Evolutionary conservation across 2,329 filamentous ascomycete genomes (phyloP).

Genomic region (Didymella arachidicola): DNA sequence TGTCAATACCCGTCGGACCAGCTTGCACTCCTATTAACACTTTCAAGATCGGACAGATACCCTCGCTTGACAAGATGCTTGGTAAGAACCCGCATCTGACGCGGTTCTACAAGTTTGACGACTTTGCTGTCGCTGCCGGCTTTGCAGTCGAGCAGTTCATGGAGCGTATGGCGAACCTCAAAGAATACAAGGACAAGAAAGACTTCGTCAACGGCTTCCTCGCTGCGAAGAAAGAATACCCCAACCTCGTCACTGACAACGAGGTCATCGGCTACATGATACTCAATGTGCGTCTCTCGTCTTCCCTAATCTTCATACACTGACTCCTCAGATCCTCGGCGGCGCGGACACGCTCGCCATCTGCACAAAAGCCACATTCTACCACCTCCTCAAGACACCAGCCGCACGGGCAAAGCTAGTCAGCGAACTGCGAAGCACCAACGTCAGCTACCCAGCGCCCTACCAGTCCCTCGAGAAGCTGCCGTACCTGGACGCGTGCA

Average conservation of each 20-base stretch:
- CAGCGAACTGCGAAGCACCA: constrained; percentile 33
- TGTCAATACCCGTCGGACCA: constrained; percentile 1
- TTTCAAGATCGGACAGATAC: constrained; percentile 40
- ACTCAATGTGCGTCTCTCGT: constrained; percentile 27
- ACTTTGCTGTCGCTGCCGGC: constrained; percentile 34
- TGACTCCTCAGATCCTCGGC: constrained; percentile 31
- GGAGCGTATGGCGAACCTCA: constrained; percentile 32
- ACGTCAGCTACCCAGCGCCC: constrained; percentile 27
- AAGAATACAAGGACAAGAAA: constrained; percentile 27
- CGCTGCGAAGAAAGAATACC: constrained; percentile 27
- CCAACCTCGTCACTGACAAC: constrained; percentile 37
- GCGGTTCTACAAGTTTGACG: constrained; percentile 34
- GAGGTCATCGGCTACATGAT: constrained; percentile 46
- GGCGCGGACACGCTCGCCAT: constrained; percentile 43
- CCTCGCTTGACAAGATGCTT: constrained; percentile 37
- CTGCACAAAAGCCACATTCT: constrained; percentile 36
- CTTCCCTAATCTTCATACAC: neutral
- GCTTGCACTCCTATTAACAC: neutral
- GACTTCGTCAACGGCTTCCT: constrained; percentile 37
- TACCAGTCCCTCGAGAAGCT: constrained; percentile 38
- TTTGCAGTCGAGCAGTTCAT: constrained; percentile 30
- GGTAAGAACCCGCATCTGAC: constrained; percentile 33
- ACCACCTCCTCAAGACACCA: constrained; percentile 37
- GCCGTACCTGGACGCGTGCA: constrained; percentile 57
- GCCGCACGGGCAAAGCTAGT: constrained; percentile 30